Base-by-base conservation (phyloP, 441 rosid species). In the Adansonia gregorii region DNA sequence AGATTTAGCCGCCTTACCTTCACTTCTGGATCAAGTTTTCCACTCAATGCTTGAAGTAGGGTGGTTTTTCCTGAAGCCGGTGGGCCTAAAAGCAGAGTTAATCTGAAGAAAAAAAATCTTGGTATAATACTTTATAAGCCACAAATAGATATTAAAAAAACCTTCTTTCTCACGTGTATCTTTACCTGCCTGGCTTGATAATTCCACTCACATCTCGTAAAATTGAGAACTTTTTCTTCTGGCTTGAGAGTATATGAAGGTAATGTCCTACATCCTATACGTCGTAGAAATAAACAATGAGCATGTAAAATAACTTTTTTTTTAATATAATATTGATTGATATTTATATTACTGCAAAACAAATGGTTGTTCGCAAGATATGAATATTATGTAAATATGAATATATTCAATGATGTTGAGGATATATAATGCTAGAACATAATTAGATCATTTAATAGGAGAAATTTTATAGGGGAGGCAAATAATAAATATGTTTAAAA, bases 51-150 rank as follows among this genome's bases (percentile, higher is more conserved):
- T 69, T 85, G 68, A 43, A 89, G 83, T 61, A 90, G 82, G 0
- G 93, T 88, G 46, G 94, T 90, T 78, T 90, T 90, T 27, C 94
- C 93, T 12, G 90, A 89, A 58, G 87, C 81, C 10, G 94, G 91
- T 7, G 94, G 94, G 35, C 94, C 94, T 41, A 90, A 68, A 59
- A 91, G 93, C 14, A 91, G 76, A 20, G 91, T 82, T 87, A 91
- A 82, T 77, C 94, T 90, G 81, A 27, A 61, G 12, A 61, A 24
- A 61, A 61, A 11, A 27, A 11, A 79, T 9, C 11, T 8, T 27
- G 6, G 41, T 70, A 24, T 51, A 11, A 61, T 24, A 6, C 27
- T 61, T 11, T 12, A 11, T 24, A 24, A 60, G 65, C 7, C 11
- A 24, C 66, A 61, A 10, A 58, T n/a, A 49, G 19, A 31, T 31